These are phyloP conservation scores for Citrus hindsii DNA, from an alignment of 345 rosid species.

Conservation along the genomic window DNA sequence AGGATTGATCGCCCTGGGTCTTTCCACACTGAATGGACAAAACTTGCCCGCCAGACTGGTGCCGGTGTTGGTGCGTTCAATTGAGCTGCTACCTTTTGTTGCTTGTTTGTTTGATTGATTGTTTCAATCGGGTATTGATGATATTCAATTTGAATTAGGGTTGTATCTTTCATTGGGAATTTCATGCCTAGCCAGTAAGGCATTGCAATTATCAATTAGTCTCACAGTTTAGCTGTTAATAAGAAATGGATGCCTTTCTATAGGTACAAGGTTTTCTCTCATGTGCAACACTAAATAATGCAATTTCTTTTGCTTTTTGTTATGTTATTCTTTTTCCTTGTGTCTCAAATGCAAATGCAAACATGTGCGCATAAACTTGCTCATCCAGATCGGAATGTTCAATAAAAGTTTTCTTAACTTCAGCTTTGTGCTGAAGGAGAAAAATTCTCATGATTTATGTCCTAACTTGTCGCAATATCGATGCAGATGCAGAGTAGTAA, in stretches of 20 bases:
- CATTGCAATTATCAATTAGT: conserved; percentile 28
- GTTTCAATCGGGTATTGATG: conserved; percentile 18
- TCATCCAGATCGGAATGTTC: background rate
- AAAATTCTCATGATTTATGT: background rate
- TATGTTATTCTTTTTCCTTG: conserved; percentile 8
- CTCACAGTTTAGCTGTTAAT: conserved; percentile 31
- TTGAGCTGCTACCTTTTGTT: conserved; percentile 31
- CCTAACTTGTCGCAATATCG: background rate
- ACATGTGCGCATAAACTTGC: background rate
- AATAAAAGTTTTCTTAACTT: background rate
- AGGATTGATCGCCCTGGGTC: conserved; percentile 80
- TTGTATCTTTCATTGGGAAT: conserved; percentile 14
- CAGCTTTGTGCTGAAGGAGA: background rate
- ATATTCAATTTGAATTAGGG: conserved; percentile 18
- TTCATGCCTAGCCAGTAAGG: conserved; percentile 17
- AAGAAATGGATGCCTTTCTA: conserved; percentile 43
- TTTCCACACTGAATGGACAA: conserved; percentile 88
- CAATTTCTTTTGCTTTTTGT: background rate
- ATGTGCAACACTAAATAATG: background rate
- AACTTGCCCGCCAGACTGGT: conserved; percentile 62
- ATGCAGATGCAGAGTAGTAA: background rate
- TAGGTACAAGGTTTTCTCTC: background rate
- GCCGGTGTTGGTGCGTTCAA: conserved; percentile 46
- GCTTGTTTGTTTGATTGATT: conserved; percentile 16
- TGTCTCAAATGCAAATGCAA: background rate